Percentiles rank a stretch among this genome's conserved stretches.
phyloP scores from a whole-genome alignment of 1,284 basidiomycete species.

The Fomitopsis betulina region DNA sequence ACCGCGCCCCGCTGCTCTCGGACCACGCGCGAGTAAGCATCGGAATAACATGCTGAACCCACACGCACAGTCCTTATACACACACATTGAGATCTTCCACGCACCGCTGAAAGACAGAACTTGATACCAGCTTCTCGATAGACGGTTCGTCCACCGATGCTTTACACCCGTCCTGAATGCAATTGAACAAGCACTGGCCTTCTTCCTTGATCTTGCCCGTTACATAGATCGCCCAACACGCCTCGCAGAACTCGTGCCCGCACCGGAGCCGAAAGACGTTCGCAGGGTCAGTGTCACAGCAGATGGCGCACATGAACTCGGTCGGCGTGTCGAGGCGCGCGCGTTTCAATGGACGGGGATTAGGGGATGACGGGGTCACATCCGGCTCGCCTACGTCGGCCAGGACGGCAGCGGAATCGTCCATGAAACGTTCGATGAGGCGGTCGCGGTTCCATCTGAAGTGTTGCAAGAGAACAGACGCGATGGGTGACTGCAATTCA shows the following conservation, averaged over 20 bases:
- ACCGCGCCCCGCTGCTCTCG: too few species aligned
- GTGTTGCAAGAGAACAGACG: slow-evolving; percentile 56
- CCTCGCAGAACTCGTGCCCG: slow-evolving; percentile 49
- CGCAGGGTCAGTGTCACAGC: slow-evolving; percentile 38
- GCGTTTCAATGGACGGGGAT: slow-evolving; percentile 22
- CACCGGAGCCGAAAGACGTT: slow-evolving; percentile 42
- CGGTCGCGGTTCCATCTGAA: slow-evolving; percentile 66
- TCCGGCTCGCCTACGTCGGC: slow-evolving; percentile 29
- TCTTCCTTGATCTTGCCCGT: slow-evolving; percentile 54
- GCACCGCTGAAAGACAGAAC: slow-evolving; percentile 32
- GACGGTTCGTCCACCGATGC: slow-evolving; percentile 45
- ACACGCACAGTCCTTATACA: not conserved
- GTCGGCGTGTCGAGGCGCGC: slow-evolving; percentile 24
- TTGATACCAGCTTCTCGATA: slow-evolving; percentile 37
- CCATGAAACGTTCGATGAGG: slow-evolving; percentile 52
- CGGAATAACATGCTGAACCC: not conserved
- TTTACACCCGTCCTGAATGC: slow-evolving; percentile 59
- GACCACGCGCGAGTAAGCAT: too few species aligned
- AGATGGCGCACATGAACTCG: slow-evolving; percentile 48
- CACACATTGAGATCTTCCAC: not conserved
- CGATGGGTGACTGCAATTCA: slow-evolving; percentile 36
- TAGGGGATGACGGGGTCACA: slow-evolving; percentile 5
- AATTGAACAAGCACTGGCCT: slow-evolving; percentile 57
- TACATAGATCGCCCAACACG: slow-evolving; percentile 58
- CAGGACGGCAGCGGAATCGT: slow-evolving; percentile 41